phyloP scores from a whole-genome alignment of 108 stramenopile species.

The Stephanodiscus minutulus region DNA sequence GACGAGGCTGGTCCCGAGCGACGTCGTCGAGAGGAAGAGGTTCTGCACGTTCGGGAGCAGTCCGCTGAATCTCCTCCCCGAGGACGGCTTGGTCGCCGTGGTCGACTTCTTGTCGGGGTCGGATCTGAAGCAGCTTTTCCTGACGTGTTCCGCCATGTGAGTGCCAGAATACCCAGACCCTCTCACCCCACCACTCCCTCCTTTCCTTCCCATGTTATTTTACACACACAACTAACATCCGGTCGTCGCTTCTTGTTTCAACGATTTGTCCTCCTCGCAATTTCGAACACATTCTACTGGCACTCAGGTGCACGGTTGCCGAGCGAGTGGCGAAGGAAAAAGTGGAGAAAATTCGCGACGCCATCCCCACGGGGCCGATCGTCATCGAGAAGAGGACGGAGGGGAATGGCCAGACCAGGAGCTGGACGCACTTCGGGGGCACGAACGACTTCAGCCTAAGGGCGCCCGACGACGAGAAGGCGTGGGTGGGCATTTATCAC shows the following conservation, averaged over 20 bases:
- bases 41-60: constrained; percentile 16
- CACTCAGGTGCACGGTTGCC: constrained; percentile 20
- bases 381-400: constrained; percentile 8
- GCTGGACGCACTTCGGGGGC: constrained; percentile 1
- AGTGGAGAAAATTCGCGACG: constrained; percentile 17
- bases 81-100: constrained; percentile 38
- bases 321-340: constrained; percentile 30
- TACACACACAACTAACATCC: neutral
- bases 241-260: neutral
- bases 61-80: constrained; percentile 34
- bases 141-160: constrained; percentile 29
- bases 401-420: neutral
- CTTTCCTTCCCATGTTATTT: neutral
- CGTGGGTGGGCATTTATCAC: constrained; percentile 37
- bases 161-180: neutral
- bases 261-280: neutral
- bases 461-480: constrained; percentile 36
- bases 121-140: constrained; percentile 26
- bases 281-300: neutral
- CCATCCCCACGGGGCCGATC: constrained; percentile 36
- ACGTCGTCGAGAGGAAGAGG: constrained; percentile 37
- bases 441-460: constrained; percentile 21
- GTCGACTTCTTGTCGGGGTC: constrained; percentile 33
- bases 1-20: constrained; percentile 34
- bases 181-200: neutral